These are phyloP conservation scores for Psidium friedrichsthalianum DNA, from an alignment of 345 rosid species.

Conservation along the genomic window DNA sequence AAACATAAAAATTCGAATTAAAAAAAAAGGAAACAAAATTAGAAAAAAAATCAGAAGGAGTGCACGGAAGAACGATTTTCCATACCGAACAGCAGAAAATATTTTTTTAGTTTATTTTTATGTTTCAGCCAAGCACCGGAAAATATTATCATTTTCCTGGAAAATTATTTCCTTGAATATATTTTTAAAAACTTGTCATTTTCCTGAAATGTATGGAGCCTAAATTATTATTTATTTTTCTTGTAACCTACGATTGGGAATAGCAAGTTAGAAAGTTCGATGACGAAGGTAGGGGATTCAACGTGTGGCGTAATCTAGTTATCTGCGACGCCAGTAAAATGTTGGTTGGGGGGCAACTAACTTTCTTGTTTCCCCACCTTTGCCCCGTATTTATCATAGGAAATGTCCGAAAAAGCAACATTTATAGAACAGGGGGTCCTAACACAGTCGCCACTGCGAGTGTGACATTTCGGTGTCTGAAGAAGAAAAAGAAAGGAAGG, in stretches of 20 bases:
- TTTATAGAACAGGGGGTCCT: rapidly evolving
- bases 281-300: background rate
- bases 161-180: too few relatives aligned
- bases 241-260: background rate
- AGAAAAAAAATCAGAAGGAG: too few relatives aligned
- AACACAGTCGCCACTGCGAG: background rate
- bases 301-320: background rate
- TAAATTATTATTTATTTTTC: background rate
- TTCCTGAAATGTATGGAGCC: too few relatives aligned
- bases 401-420: background rate
- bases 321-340: background rate
- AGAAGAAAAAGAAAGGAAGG: background rate
- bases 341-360: background rate
- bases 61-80: too few relatives aligned
- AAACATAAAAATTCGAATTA: too few relatives aligned
- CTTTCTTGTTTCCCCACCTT: background rate
- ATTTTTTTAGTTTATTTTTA: too few relatives aligned
- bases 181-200: too few relatives aligned
- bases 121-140: too few relatives aligned
- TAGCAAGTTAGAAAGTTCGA: background rate
- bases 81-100: too few relatives aligned
- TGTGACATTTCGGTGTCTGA: rapidly evolving
- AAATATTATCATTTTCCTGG: too few relatives aligned
- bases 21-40: too few relatives aligned
- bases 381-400: background rate